These are phyloP conservation scores for Candida sakaeoensis DNA, from an alignment of 805 yeast genomes.

Conservation along the genomic window DNA sequence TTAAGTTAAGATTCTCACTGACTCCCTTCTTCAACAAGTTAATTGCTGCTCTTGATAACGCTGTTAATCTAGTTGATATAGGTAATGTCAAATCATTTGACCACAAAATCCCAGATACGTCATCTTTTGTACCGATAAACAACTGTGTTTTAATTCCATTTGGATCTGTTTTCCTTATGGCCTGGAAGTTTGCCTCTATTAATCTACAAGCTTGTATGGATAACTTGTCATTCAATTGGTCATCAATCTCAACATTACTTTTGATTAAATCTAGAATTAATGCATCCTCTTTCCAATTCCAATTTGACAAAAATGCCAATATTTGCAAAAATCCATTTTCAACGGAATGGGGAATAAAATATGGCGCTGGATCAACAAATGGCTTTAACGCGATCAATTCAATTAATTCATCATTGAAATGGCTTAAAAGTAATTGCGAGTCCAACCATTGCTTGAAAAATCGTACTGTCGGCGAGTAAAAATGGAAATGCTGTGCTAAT, in stretches of 20 bases:
- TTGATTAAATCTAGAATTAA: constrained; percentile 73
- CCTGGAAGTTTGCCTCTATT: constrained; percentile 61
- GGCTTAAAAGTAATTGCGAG: constrained; percentile 68
- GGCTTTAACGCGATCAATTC: constrained; percentile 82
- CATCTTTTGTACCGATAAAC: constrained; percentile 79
- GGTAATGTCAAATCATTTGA: constrained; percentile 62
- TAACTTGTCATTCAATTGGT: constrained; percentile 56
- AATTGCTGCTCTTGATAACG: constrained; percentile 74
- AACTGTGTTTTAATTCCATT: constrained; percentile 73
- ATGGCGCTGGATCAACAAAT: constrained; percentile 88
- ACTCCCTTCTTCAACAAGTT: constrained; percentile 47
- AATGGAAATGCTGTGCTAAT: constrained; percentile 66
- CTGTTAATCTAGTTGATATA: constrained; percentile 83
- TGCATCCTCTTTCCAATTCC: constrained; percentile 96
- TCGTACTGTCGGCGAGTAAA: constrained; percentile 75
- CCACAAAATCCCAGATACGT: constrained; percentile 86
- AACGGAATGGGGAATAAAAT: constrained; percentile 70
- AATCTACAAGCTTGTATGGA: constrained; percentile 58
- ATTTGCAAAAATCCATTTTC: constrained; percentile 78
- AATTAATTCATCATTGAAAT: constrained; percentile 71
- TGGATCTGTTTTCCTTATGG: constrained; percentile 75
- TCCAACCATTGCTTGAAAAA: constrained; percentile 88
- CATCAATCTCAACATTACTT: constrained; percentile 25
- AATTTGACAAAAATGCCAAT: constrained; percentile 62
- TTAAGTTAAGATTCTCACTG: constrained; percentile 40